Base-by-base conservation (phyloP, 345 rosid species). In the Populus davidiana region DNA sequence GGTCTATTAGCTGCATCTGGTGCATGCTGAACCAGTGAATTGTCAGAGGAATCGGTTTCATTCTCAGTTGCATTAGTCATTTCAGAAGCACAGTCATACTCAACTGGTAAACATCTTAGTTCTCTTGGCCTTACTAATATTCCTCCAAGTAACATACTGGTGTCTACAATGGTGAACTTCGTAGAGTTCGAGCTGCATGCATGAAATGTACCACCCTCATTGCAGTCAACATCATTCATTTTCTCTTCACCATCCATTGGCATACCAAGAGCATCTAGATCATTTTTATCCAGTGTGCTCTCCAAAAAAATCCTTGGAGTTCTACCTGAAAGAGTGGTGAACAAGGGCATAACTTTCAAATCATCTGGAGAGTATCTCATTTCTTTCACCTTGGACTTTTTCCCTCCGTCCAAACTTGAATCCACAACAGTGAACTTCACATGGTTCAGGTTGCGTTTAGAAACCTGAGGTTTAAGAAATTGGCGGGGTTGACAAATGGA, bases 401-500 rank as follows among this genome's bases (percentile, higher is more conserved):
- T 87, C 71, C 80, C 90, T 52, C 78, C 77, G 49, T 54, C 72
- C 75, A 82, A 81, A 83, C 94, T 86, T 81, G 93, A 83, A 81
- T 90, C 97, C 25, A 90, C 89, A 78, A 90, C 82, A 35, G 87
- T 84, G 83, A 92, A 88, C 78, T 85, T 87, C 90, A 85, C 81
- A 64, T 56, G 68, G 69, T 68, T 71, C 41, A 62, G 56, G 69
- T 81, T 83, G 77, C 79, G 71, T 73, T 52, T 85, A 70, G 91
- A 83, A 79, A 86, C 84, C 74, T 86, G 87, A 67, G 94, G 91
- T 84, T 79, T 88, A 79, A 92, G 97, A 85, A 89, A 92, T 77
- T 73, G 75, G 74, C 74, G 79, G 71, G 81, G 74, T 44, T 65
- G 80, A 67, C 59, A 79, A 76, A 75, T 56, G 25, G 90, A 77